Percentiles rank a stretch among this genome's conserved stretches.
phyloP scores from a whole-genome alignment of 257 asterid genomes.

The Lavandula angustifolia region DNA sequence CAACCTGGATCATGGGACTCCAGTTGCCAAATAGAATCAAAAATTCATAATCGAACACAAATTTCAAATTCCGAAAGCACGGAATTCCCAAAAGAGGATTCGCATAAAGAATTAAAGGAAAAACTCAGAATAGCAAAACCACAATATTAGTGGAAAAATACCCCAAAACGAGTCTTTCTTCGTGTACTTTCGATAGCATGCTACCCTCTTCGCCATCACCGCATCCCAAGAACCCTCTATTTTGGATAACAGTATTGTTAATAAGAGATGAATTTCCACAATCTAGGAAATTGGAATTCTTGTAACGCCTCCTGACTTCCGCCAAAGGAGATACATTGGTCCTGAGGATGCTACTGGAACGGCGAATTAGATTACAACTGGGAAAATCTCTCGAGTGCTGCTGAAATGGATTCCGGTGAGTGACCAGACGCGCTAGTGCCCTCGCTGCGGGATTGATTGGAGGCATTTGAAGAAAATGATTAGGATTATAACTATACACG shows the following conservation, averaged over 20 bases:
- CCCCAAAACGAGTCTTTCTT: conserved; percentile 86
- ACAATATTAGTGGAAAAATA: conserved; percentile 24
- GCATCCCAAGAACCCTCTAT: conserved; percentile 81
- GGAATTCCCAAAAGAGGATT: not conserved
- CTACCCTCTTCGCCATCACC: conserved; percentile 81
- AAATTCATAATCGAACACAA: not conserved
- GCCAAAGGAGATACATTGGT: conserved; percentile 33
- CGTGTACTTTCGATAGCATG: conserved; percentile 62
- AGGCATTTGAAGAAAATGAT: conserved; percentile 45
- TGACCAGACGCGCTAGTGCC: conserved; percentile 47
- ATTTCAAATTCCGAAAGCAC: conserved; percentile 9
- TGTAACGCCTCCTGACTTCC: conserved; percentile 24
- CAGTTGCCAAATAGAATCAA: not conserved
- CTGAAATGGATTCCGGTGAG: conserved; percentile 40
- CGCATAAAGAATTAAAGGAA: not conserved
- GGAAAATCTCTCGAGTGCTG: conserved; percentile 31
- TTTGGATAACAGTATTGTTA: conserved; percentile 39
- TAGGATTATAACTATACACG: not conserved
- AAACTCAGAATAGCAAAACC: not conserved
- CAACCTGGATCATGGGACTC: not conserved
- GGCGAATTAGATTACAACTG: conserved; percentile 45
- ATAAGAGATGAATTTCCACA: conserved; percentile 25
- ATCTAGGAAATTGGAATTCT: conserved; percentile 27
- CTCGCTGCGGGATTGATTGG: conserved; percentile 50
- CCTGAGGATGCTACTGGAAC: conserved; percentile 50